Conservation (phyloP, 108 stramenopile species). For the Poteriospumella lacustris region DNA sequence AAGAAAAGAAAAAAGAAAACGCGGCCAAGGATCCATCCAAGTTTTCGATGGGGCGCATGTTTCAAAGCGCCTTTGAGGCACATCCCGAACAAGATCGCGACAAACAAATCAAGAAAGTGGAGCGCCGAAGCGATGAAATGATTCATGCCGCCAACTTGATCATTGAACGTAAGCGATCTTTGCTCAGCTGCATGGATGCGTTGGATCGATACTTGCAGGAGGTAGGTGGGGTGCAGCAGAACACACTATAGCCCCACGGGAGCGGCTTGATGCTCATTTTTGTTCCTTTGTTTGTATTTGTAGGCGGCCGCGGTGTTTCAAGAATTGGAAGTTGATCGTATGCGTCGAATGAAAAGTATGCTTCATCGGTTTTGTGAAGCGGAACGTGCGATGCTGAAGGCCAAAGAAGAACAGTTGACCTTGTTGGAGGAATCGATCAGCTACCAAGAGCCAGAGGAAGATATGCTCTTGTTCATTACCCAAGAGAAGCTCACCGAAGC, state of each 20-base stretch:
- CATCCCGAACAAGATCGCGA: background rate
- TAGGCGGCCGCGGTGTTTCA: background rate
- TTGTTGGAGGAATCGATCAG: background rate
- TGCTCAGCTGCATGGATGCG: background rate
- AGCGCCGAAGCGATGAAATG: background rate
- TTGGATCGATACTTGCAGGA: background rate
- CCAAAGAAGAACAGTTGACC: background rate
- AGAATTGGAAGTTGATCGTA: background rate
- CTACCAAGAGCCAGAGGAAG: background rate
- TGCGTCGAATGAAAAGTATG: background rate
- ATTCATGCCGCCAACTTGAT: background rate
- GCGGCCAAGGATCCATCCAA: no score
- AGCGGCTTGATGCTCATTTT: background rate
- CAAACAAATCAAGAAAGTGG: background rate
- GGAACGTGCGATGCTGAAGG: background rate
- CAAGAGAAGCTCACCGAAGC: background rate
- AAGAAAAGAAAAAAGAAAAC: background rate
- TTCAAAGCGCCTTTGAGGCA: constrained; percentile 13
- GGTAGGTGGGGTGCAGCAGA: no score
- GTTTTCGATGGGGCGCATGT: constrained; percentile 6
- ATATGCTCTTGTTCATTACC: background rate
- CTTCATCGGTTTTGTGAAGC: background rate
- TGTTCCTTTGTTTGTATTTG: background rate
- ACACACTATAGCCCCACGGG: no score
- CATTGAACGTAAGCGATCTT: background rate